These are phyloP conservation scores for Glebionis coronaria DNA, from an alignment of 129 eudicot genomes.

Conservation along the genomic window DNA sequence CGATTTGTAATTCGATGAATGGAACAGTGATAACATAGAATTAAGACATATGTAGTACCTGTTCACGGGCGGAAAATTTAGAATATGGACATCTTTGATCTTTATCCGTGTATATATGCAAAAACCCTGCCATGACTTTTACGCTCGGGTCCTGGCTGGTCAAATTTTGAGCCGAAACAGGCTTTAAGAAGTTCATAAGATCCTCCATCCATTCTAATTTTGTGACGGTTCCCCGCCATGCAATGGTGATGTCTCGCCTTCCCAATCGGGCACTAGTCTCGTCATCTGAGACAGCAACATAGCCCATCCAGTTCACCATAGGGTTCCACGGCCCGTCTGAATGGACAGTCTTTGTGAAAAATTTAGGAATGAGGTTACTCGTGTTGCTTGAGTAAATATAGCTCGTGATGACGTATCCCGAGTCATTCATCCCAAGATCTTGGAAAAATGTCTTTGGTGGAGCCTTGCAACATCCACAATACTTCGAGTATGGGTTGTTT, in stretches of 20 bases:
- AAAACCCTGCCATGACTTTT: conserved; percentile 58
- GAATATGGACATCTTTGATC: conserved; percentile 36
- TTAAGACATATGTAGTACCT: too few species aligned
- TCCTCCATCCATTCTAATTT: conserved; percentile 50
- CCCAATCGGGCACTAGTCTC: conserved; percentile 44
- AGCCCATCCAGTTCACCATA: conserved; percentile 61
- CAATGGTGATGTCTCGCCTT: conserved; percentile 48
- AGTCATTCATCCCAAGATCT: conserved; percentile 26
- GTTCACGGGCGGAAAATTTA: conserved; percentile 39
- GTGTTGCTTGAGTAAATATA: conserved; percentile 51
- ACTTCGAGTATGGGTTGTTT: conserved; percentile 49
- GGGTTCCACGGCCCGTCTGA: conserved; percentile 44
- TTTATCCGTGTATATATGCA: conserved; percentile 44
- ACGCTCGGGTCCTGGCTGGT: conserved; percentile 38
- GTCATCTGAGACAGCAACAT: conserved; percentile 54
- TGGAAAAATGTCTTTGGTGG: conserved; percentile 36
- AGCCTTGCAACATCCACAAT: conserved; percentile 50
- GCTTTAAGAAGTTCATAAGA: conserved; percentile 33
- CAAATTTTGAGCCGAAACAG: conserved; percentile 35
- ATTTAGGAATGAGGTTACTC: conserved; percentile 37
- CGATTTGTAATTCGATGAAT: background rate
- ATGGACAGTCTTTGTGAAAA: conserved; percentile 33
- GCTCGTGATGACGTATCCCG: conserved; percentile 46
- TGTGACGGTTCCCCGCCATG: conserved; percentile 55
- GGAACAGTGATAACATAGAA: too few species aligned